A percentile compares a stretch with the other conserved stretches of the same genome.
These are phyloP conservation scores for Podaxis sp. DNA, from an alignment of 768 basidiomycete species.

Conservation along the genomic window DNA sequence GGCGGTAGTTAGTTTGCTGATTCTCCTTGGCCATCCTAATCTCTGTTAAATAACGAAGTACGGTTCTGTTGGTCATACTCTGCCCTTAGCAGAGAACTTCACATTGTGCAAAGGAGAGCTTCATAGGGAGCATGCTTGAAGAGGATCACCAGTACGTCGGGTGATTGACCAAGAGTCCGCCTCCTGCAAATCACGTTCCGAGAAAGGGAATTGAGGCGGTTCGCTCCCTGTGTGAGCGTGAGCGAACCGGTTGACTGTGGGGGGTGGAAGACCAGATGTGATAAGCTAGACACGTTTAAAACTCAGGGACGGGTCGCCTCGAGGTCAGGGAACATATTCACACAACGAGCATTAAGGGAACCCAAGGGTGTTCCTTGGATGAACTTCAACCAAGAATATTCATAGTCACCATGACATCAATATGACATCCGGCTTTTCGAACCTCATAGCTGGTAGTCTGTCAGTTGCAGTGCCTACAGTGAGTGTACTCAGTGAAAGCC, in stretches of 20 bases:
- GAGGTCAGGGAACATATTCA: neutral
- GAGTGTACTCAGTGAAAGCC: no score
- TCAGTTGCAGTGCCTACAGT: no score
- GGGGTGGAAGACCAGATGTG: neutral
- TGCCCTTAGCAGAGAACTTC: neutral
- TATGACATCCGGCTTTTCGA: neutral
- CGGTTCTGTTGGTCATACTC: neutral
- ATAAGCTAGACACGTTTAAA: neutral
- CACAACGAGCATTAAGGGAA: neutral
- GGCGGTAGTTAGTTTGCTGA: neutral
- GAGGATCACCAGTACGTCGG: conserved; percentile 5
- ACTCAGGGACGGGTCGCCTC: neutral
- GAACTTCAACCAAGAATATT: neutral
- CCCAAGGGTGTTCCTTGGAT: neutral
- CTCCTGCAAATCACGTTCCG: conserved; percentile 1
- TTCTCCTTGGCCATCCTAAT: neutral
- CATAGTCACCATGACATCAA: neutral
- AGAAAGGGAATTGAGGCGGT: neutral
- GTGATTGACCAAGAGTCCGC: neutral
- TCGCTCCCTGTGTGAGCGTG: neutral
- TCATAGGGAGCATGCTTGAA: neutral
- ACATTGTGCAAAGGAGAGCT: neutral
- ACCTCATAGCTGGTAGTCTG: no score
- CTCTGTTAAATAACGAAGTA: neutral
- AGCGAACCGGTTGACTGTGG: neutral